Base-by-base conservation (phyloP, 495 filamentous ascomycete genomes). In the Gamarada debralockiae region DNA sequence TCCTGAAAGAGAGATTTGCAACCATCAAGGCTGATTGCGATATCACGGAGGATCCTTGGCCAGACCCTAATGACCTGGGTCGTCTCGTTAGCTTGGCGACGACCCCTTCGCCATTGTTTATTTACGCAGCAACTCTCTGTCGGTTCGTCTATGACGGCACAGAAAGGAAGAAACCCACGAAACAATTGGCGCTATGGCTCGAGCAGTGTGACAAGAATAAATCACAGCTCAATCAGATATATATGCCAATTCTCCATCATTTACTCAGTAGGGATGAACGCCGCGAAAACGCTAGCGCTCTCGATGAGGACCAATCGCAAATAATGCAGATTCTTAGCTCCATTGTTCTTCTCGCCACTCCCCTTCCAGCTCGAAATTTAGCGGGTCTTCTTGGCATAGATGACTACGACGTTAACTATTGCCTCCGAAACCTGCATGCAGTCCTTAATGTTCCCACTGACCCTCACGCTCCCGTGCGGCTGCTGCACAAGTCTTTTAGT, bases 121-220 rank as follows among this genome's bases (percentile, higher is more conserved):
- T 76, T 25, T 73, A 55, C 51, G 69, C 70, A 12, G 57, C 67
- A 0, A 75, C 71, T 21, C 60, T 61, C 8, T 75, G 68, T 47
- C 65, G 68, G 10, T 77, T 70, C 44, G 58, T 72, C 21, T 15
- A 48, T 8, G 65, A 67, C 20, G 22, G 37, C 18, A 54, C 22
- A 44, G 24, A 24, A 42, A 47, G 50, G 25, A 29, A 47, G n/a
- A 38, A 65, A 29, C 68, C 60, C 17, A 21, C 17, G 17, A 43
- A 22, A 12, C 38, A 41, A 18, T 15, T 41, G 8, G 17, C 38
- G 6, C 38, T 41, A 41, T 8, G 17, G 7, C 17, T 8, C 17
- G 7, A 41, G 38, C 57, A 58, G 38, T 33, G 53, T 36, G 17
- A 15, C 17, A 20, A 18, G 7, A 41, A 13, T 15, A 7, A 41